Evolutionary conservation across 768 basidiomycete species (phyloP).

Genomic region (Amanita subjunquillea): DNA sequence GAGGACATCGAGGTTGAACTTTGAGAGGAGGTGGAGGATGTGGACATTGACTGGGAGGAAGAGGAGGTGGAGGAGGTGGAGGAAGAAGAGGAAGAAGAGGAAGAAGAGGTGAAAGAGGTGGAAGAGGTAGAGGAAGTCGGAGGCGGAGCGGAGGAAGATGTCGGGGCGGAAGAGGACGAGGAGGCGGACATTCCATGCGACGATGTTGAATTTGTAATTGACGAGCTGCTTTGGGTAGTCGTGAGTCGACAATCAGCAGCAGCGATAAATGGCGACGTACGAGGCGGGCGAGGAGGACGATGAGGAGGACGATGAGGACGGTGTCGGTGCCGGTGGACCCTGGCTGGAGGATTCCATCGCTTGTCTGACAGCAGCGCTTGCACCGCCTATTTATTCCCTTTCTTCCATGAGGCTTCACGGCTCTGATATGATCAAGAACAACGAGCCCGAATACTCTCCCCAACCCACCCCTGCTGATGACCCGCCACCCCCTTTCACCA

Average conservation of each 20-base stretch:
- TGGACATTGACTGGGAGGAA: neutral
- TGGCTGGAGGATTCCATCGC: neutral
- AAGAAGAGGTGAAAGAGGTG: neutral
- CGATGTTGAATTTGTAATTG: conserved; percentile 11
- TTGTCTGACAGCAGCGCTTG: neutral
- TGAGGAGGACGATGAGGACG: conserved; percentile 2
- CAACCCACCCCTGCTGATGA: neutral
- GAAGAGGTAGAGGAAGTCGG: conserved; percentile 8
- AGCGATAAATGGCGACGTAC: neutral
- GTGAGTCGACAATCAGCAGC: conserved; percentile 6
- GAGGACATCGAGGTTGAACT: conserved; percentile 6
- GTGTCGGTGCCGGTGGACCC: conserved; percentile 9
- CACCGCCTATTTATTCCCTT: neutral
- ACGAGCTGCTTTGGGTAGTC: conserved; percentile 2
- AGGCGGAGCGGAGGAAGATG: conserved; percentile 6
- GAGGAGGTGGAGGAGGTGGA: neutral
- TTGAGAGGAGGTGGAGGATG: neutral
- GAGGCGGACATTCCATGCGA: conserved; percentile 5
- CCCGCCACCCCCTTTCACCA: neutral
- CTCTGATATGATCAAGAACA: neutral
- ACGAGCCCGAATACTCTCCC: neutral
- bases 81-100: neutral
- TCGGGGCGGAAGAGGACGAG: conserved; percentile 3
- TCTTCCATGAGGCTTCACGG: neutral
- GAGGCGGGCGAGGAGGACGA: conserved; percentile 3